Base-by-base conservation (phyloP, 495 filamentous ascomycete species). In the Trichoderma orchidacearum region DNA sequence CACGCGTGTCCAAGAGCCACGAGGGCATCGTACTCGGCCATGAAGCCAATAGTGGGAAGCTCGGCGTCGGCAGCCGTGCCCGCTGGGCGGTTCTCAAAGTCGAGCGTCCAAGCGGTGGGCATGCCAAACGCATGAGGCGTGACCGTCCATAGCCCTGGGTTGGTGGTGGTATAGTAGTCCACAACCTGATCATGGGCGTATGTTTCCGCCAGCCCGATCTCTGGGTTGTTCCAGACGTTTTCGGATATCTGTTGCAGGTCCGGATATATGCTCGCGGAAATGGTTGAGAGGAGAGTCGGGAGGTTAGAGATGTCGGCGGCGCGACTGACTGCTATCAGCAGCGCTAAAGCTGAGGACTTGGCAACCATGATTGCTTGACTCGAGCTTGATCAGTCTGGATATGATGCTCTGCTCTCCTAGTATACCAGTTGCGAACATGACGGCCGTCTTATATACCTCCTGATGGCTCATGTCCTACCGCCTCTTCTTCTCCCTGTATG, bases 1-100 rank as follows among this genome's bases (percentile, higher is more conserved):
- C 74, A 75, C 4, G 72, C 74, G 45, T 75, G 72, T 0, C 74
- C 74, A n/a, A n/a, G n/a, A 30, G 75, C 72, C 1, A 72, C 64
- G 0, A 77, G 63, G 3, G 71, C 72, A 55, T 77, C 72, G 28
- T 74, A 75, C 58, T 75, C 72, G 0, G 74, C 71, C 34, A 74
- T 70, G 62, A 75, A 75, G 4, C 63, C 66, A 5, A 77, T 58
- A 0, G 67, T 53, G 0, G 71, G 72, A 0, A 75, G 70, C 0
- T 69, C 69, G 9, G 64, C 66, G 18, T 73, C 71, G 11, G 64
- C 68, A n/a, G n/a, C n/a, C n/a, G n/a, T n/a, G 1, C 68, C 67
- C 1, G 62, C 64, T 2, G 51, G 59, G 27, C 70, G 70, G 50
- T 68, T 56, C 4, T 57, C 62, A 51, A 68, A 73, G 27, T 70